Evolutionary conservation across 2,329 filamentous ascomycete species (phyloP).

Genomic region (Cytospora schulzeri): DNA sequence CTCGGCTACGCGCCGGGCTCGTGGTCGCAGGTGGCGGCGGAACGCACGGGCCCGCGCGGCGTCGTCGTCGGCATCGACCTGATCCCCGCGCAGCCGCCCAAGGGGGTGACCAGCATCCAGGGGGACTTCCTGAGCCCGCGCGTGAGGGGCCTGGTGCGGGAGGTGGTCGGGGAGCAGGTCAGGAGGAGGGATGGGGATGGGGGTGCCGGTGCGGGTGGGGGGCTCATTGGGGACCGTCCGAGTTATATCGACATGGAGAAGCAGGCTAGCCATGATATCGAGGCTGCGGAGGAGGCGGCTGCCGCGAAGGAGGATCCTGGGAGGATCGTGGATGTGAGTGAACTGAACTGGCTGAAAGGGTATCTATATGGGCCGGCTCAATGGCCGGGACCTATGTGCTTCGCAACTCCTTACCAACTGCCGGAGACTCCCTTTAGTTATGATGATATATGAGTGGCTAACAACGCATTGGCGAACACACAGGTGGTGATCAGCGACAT

Average conservation of each 20-base stretch:
- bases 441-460: background rate
- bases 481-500: constrained; percentile 95
- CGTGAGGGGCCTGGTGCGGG: constrained; percentile 76
- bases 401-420: background rate
- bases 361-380: too few species aligned
- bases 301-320: constrained; percentile 45
- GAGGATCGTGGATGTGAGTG: constrained; percentile 70
- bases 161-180: constrained; percentile 67
- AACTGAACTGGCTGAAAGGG: background rate
- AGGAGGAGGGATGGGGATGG: constrained; percentile 45
- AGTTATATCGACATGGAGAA: constrained; percentile 71
- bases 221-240: constrained; percentile 43
- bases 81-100: constrained; percentile 87
- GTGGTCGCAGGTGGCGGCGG: constrained; percentile 80
- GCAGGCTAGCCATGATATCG: constrained; percentile 33
- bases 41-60: constrained; percentile 74
- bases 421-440: background rate
- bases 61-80: constrained; percentile 90
- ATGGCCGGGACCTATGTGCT: background rate
- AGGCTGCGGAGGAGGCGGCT: constrained; percentile 33
- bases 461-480: background rate
- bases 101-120: constrained; percentile 91
- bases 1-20: constrained; percentile 78
- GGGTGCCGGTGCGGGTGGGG: constrained; percentile 24
- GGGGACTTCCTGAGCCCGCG: constrained; percentile 81